Conservation (phyloP, 2,329 filamentous ascomycete genomes). For the Escovopsis sp. region DNA sequence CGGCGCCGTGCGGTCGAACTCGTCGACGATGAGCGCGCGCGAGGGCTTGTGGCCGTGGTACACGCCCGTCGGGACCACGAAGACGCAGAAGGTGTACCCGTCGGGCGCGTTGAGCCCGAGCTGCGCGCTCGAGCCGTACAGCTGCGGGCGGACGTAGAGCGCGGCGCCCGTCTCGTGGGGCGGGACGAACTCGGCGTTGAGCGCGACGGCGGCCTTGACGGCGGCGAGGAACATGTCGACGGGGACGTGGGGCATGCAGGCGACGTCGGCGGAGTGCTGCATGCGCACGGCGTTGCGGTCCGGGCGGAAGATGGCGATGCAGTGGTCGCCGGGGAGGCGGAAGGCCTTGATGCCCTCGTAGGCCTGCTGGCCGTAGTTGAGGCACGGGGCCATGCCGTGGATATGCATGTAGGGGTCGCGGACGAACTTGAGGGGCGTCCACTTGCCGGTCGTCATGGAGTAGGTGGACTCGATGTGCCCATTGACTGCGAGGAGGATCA, state of each 20-base stretch:
- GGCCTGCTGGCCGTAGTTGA: slow-evolving; percentile 96
- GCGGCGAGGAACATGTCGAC: slow-evolving; percentile 59
- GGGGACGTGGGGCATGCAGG: slow-evolving; percentile 71
- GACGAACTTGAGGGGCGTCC: slow-evolving; percentile 67
- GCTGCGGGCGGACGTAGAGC: slow-evolving; percentile 80
- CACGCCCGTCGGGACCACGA: slow-evolving; percentile 79
- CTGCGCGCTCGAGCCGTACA: slow-evolving; percentile 80
- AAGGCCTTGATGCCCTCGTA: slow-evolving; percentile 99
- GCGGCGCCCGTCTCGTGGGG: slow-evolving; percentile 78
- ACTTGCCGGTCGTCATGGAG: slow-evolving; percentile 56
- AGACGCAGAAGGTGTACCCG: slow-evolving; percentile 84
- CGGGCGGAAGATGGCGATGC: slow-evolving; percentile 78
- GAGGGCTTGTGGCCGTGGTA: slow-evolving; percentile 86
- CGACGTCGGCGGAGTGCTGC: slow-evolving; percentile 68
- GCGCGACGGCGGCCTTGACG: slow-evolving; percentile 64
- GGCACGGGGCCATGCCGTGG: slow-evolving; percentile 85
- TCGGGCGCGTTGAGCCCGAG: slow-evolving; percentile 75
- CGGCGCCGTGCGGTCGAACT: slow-evolving; percentile 88
- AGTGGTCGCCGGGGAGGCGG: slow-evolving; percentile 52
- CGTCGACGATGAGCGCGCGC: slow-evolving; percentile 75
- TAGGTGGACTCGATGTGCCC: slow-evolving; percentile 86
- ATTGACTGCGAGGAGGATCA: slow-evolving; percentile 46
- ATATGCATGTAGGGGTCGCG: slow-evolving; percentile 71
- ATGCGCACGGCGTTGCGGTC: slow-evolving; percentile 71
- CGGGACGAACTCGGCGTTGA: slow-evolving; percentile 84